A percentile compares a stretch with the other conserved stretches of the same genome.
Evolutionary conservation across 441 rosid genomes (phyloP).

Genomic region (Eruca vesicaria): DNA sequence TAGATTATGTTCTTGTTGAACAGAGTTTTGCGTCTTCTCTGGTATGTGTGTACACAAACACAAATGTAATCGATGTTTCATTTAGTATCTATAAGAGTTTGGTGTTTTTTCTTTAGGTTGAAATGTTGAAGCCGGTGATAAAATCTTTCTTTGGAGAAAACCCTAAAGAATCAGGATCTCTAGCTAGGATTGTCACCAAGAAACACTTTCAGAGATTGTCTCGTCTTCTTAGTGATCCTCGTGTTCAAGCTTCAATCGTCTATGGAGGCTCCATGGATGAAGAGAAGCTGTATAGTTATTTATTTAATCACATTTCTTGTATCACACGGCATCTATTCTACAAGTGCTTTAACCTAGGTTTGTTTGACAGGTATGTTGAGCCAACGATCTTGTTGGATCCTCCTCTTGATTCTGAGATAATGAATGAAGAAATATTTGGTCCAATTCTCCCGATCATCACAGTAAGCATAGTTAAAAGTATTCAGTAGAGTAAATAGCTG

Average conservation of each 20-base stretch:
- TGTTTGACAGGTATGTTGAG: conserved; percentile 58
- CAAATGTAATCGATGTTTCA: not conserved
- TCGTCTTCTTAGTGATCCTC: conserved; percentile 58
- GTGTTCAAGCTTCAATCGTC: conserved; percentile 54
- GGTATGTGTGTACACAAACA: conserved; percentile 38
- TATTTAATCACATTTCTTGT: not conserved
- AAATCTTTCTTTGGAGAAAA: conserved; percentile 59
- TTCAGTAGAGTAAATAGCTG: not conserved
- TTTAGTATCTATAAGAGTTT: not conserved
- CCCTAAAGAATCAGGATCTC: conserved; percentile 47
- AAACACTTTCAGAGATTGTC: conserved; percentile 53
- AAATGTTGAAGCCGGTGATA: conserved; percentile 43
- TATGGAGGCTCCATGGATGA: conserved; percentile 67
- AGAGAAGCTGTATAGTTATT: conserved; percentile 50
- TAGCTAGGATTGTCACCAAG: conserved; percentile 53
- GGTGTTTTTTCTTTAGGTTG: conserved; percentile 50
- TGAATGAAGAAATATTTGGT: conserved; percentile 87
- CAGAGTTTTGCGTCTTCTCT: conserved; percentile 45
- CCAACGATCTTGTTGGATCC: conserved; percentile 87
- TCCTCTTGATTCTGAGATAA: conserved; percentile 80
- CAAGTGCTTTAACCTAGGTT: not conserved
- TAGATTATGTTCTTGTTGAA: conserved; percentile 73
- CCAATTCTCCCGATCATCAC: conserved; percentile 87
- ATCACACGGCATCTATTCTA: not conserved
- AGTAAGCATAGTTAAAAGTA: conserved; percentile 35